Conservation (phyloP, 2,329 filamentous ascomycete genomes). For the Zasmidium citrigriseum region DNA sequence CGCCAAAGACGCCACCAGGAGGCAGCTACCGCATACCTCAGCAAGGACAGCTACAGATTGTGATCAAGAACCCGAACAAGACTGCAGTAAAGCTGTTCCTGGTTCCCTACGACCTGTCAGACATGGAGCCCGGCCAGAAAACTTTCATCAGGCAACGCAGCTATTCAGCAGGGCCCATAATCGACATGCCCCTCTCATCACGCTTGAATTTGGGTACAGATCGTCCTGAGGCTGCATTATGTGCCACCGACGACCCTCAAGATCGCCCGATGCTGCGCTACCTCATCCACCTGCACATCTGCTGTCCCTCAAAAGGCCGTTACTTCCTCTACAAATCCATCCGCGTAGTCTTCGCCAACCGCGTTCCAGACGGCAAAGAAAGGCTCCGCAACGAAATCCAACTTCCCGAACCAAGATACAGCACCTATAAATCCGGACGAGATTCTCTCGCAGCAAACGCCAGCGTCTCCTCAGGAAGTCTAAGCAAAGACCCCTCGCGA, state of each 20-base stretch:
- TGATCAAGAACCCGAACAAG: conserved; percentile 98
- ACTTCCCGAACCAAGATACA: conserved; percentile 82
- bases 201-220: conserved; percentile 54
- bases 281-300: conserved; percentile 90
- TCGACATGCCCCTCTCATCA: conserved; percentile 64
- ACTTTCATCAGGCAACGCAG: conserved; percentile 94
- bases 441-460: conserved; percentile 33
- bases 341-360: conserved; percentile 92
- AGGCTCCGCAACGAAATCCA: conserved; percentile 88
- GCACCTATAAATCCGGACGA: conserved; percentile 70
- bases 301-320: conserved; percentile 77
- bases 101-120: conserved; percentile 85
- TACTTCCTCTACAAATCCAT: conserved; percentile 91
- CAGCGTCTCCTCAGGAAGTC: neutral
- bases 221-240: conserved; percentile 54
- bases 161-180: conserved; percentile 83
- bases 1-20: conserved; percentile 71
- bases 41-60: conserved; percentile 90
- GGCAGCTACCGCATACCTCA: conserved; percentile 93
- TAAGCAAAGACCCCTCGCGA: conserved; percentile 14
- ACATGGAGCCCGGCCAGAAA: conserved; percentile 92
- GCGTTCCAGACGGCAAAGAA: conserved; percentile 93
- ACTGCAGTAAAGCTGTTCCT: conserved; percentile 96
- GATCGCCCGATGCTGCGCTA: conserved; percentile 80
- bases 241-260: conserved; percentile 51